phyloP scores from a whole-genome alignment of 208 protist species.

The Wallacemonas sp. region DNA sequence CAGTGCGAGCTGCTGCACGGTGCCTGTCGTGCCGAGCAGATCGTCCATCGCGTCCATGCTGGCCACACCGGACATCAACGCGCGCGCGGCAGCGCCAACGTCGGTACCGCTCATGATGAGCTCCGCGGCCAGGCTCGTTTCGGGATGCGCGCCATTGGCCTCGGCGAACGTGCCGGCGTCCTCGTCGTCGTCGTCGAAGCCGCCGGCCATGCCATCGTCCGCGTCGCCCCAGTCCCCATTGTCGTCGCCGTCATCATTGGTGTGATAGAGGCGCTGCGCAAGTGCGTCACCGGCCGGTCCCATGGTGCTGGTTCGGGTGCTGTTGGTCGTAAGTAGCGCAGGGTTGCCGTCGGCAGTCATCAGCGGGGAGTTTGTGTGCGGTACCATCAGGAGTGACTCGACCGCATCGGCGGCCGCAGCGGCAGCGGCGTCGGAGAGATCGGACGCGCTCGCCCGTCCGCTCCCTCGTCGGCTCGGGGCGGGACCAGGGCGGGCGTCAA shows the following conservation, averaged over 20 bases:
- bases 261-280: background rate
- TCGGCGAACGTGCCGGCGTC: conserved; percentile 32
- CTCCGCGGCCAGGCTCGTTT: background rate
- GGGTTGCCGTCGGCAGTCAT: conserved; percentile 4
- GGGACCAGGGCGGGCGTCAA: background rate
- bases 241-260: conserved; percentile 21
- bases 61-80: conserved; percentile 59
- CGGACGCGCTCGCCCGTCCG: too few species aligned
- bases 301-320: too few species aligned
- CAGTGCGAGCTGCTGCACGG: conserved; percentile 60
- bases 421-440: background rate
- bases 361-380: conserved; percentile 23
- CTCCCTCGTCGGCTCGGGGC: background rate
- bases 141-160: background rate
- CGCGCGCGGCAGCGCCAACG: conserved; percentile 45
- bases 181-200: conserved; percentile 26
- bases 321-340: conserved; percentile 3
- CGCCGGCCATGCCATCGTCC: conserved; percentile 19
- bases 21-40: conserved; percentile 34
- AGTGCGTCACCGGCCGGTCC: too few species aligned
- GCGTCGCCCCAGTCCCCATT: conserved; percentile 10
- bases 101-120: conserved; percentile 17
- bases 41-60: conserved; percentile 72
- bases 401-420: conserved; percentile 23
- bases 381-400: conserved; percentile 52